These are phyloP conservation scores for Straminergon stramineum DNA, from an alignment of 225 moss, liverwort and hornwort genomes.

Conservation along the genomic window DNA sequence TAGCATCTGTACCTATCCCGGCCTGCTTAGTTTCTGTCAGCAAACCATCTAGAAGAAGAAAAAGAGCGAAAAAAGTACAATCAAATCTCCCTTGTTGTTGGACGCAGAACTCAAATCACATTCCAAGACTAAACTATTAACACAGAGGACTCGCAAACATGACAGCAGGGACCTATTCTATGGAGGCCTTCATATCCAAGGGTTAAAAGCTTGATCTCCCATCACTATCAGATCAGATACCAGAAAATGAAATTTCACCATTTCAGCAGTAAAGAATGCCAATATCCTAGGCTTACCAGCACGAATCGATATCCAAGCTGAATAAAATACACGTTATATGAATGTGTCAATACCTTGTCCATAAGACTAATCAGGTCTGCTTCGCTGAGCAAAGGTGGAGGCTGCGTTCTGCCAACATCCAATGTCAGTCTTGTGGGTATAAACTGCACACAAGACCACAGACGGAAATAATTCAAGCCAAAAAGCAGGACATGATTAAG, in stretches of 20 bases:
- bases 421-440: slow-evolving; percentile 82
- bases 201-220: background rate
- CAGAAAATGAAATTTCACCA: background rate
- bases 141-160: background rate
- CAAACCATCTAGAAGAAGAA: slow-evolving; percentile 14
- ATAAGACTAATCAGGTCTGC: slow-evolving; percentile 95
- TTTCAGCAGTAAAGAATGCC: background rate
- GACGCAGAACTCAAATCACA: background rate
- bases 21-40: slow-evolving; percentile 60
- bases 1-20: slow-evolving; percentile 99
- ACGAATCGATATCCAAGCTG: background rate
- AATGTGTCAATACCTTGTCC: slow-evolving; percentile 66
- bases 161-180: background rate
- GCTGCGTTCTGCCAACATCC: slow-evolving; percentile 76
- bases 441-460: slow-evolving; percentile 55
- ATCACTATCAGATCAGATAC: background rate
- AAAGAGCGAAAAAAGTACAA: background rate
- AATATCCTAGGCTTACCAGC: background rate
- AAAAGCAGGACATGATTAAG: background rate
- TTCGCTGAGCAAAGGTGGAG: slow-evolving; percentile 92
- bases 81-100: background rate
- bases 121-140: background rate
- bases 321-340: background rate
- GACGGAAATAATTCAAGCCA: background rate
- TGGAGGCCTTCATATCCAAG: background rate